phyloP scores from a whole-genome alignment of 2,329 filamentous ascomycete genomes.

The Coniosporium tulheliwenetii region DNA sequence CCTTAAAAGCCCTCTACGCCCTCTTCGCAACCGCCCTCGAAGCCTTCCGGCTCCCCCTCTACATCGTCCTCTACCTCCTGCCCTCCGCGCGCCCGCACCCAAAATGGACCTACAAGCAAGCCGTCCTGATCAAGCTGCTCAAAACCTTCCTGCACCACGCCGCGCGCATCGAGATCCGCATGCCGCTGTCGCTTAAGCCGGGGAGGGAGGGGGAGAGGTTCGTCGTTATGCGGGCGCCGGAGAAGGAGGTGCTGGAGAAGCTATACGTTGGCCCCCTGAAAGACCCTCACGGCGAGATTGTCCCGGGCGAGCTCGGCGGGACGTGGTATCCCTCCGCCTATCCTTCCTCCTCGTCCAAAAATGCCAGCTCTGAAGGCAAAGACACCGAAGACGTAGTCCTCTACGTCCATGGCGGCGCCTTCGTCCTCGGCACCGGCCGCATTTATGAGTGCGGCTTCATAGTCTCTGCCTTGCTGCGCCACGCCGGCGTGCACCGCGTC shows the following conservation, averaged over 20 bases:
- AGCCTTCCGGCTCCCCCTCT: constrained; percentile 21
- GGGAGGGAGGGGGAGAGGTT: constrained; percentile 23
- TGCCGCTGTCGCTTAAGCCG: constrained; percentile 18
- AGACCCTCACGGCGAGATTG: constrained; percentile 13
- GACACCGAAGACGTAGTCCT: constrained; percentile 19
- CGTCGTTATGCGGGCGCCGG: constrained; percentile 12
- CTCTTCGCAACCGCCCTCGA: constrained; percentile 19
- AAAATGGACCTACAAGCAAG: constrained; percentile 23
- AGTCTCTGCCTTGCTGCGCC: constrained; percentile 18
- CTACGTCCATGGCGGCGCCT: constrained; percentile 35
- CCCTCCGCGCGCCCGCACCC: constrained; percentile 21
- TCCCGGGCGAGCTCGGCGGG: constrained; percentile 21
- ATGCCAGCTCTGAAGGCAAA: background rate
- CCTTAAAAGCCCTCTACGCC: constrained; percentile 23
- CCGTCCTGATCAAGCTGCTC: constrained; percentile 18
- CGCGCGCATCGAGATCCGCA: constrained; percentile 11
- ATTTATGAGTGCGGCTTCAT: constrained; percentile 16
- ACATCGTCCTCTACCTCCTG: constrained; percentile 20
- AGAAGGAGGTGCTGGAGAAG: background rate
- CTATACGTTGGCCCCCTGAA: constrained; percentile 16
- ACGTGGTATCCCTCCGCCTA: constrained; percentile 24
- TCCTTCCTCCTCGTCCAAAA: background rate
- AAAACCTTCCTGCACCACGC: constrained; percentile 17
- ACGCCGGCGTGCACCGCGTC: constrained; percentile 22
- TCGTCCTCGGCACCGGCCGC: constrained; percentile 27